A percentile compares a stretch with the other conserved stretches of the same genome.
phyloP scores from a whole-genome alignment of 2,329 filamentous ascomycete genomes.

The Penicillium sp. region DNA sequence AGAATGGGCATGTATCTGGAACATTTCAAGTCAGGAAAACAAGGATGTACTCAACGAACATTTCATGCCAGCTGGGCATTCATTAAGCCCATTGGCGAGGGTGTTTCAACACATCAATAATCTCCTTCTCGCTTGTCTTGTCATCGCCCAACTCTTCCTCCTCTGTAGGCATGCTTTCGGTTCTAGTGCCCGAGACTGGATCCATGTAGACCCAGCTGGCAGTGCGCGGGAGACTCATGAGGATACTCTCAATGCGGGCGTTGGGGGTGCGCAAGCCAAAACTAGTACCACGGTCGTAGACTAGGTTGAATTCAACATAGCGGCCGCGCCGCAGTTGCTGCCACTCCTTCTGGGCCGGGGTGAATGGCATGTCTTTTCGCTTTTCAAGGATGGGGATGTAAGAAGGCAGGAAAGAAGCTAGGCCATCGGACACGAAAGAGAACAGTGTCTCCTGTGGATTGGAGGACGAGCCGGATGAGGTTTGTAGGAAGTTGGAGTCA shows the following conservation, averaged over 20 bases:
- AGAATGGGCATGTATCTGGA: background rate
- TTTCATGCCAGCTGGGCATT: background rate
- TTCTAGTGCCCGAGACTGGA: conserved; percentile 43
- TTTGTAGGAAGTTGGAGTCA: conserved; percentile 53
- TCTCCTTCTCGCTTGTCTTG: conserved; percentile 58
- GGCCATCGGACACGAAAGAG: conserved; percentile 76
- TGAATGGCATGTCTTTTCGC: conserved; percentile 88
- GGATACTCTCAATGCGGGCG: conserved; percentile 86
- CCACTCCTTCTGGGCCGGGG: conserved; percentile 83
- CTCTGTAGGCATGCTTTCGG: conserved; percentile 45
- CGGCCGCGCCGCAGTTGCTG: conserved; percentile 90
- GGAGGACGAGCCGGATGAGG: conserved; percentile 49
- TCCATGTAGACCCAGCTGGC: conserved; percentile 97
- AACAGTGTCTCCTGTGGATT: conserved; percentile 87
- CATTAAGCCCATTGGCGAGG: conserved; percentile 56
- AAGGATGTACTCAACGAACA: background rate
- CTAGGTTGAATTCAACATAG: conserved; percentile 97
- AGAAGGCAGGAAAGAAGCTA: conserved; percentile 80
- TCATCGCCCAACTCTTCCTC: conserved; percentile 33
- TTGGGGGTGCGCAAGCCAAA: conserved; percentile 93
- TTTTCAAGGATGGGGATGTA: conserved; percentile 85
- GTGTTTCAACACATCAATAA: conserved; percentile 65
- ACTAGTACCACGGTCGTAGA: conserved; percentile 89
- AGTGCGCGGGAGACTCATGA: conserved; percentile 93
- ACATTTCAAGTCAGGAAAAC: background rate